Conservation (phyloP, 2,329 filamentous ascomycete species). For the Ascomycota sp. region DNA sequence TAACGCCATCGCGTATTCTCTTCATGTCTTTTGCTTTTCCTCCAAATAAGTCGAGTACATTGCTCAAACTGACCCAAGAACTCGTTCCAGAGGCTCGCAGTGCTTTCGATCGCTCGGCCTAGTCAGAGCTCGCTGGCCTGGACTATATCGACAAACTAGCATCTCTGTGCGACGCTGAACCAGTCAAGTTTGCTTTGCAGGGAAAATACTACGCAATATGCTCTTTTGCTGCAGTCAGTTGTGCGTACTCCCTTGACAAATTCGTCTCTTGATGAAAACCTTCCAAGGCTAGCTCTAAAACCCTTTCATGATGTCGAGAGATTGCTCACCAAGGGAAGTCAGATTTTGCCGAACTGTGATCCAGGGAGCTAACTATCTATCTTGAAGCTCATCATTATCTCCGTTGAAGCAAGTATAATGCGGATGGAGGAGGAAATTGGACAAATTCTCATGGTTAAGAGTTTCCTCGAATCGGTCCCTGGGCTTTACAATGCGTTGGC, state of each 20-base stretch:
- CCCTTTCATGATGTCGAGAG: constrained; percentile 61
- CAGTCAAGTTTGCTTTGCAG: constrained; percentile 56
- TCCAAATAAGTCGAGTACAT: constrained; percentile 48
- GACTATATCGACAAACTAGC: constrained; percentile 65
- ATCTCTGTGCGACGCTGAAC: constrained; percentile 59
- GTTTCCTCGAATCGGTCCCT: constrained; percentile 49
- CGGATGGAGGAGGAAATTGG: constrained; percentile 68
- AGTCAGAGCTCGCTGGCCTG: constrained; percentile 60
- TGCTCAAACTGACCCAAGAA: constrained; percentile 55
- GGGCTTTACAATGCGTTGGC: constrained; percentile 47
- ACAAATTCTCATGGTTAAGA: constrained; percentile 69
- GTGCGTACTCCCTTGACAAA: too few relatives aligned
- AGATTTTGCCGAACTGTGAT: too few relatives aligned
- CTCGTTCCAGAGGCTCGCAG: constrained; percentile 12
- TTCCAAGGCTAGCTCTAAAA: constrained; percentile 41
- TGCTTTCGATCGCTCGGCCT: constrained; percentile 55
- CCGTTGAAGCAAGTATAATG: constrained; percentile 41
- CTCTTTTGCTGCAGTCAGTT: constrained; percentile 65
- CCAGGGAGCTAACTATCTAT: background rate
- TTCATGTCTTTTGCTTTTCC: constrained; percentile 50
- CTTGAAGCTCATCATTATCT: constrained; percentile 52
- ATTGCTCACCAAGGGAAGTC: constrained; percentile 46
- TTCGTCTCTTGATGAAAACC: background rate
- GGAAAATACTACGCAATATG: constrained; percentile 78
- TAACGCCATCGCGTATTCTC: constrained; percentile 60